A percentile compares a stretch with the other conserved stretches of the same genome.
phyloP scores from a whole-genome alignment of 2,329 filamentous ascomycete genomes.

The Pestalotiopsis sp. region DNA sequence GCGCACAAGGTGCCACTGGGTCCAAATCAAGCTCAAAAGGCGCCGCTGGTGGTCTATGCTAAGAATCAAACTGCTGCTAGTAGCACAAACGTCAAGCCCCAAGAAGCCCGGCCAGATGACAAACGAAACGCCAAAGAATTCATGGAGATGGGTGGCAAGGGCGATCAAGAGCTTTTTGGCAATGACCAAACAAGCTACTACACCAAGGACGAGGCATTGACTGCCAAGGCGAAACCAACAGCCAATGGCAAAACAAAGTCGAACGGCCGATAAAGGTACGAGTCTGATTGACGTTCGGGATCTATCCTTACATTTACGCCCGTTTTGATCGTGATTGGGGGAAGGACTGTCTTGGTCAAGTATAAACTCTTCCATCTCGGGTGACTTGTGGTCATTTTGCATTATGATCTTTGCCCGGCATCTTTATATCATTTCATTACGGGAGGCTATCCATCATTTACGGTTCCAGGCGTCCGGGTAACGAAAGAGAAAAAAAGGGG shows the following conservation, averaged over 20 bases:
- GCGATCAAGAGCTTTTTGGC: slow-evolving; percentile 77
- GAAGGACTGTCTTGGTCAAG: neutral
- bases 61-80: slow-evolving; percentile 65
- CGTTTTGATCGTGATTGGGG: neutral
- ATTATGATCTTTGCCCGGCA: neutral
- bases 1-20: slow-evolving; percentile 57
- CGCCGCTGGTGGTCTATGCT: slow-evolving; percentile 72
- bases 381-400: neutral
- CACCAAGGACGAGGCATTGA: slow-evolving; percentile 40
- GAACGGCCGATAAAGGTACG: slow-evolving; percentile 20
- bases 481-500: neutral
- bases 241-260: slow-evolving; percentile 27
- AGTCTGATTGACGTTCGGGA: neutral
- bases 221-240: slow-evolving; percentile 29
- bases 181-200: slow-evolving; percentile 61
- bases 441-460: neutral
- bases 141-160: slow-evolving; percentile 81
- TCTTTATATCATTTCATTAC: neutral
- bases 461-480: neutral
- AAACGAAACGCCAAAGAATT: slow-evolving; percentile 75
- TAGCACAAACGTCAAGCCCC: slow-evolving; percentile 41
- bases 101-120: slow-evolving; percentile 69
- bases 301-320: neutral
- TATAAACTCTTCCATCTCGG: neutral
- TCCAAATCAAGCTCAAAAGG: slow-evolving; percentile 57